Base-by-base conservation (phyloP, 2,329 filamentous ascomycete genomes). In the Grosmannia serpens region DNA sequence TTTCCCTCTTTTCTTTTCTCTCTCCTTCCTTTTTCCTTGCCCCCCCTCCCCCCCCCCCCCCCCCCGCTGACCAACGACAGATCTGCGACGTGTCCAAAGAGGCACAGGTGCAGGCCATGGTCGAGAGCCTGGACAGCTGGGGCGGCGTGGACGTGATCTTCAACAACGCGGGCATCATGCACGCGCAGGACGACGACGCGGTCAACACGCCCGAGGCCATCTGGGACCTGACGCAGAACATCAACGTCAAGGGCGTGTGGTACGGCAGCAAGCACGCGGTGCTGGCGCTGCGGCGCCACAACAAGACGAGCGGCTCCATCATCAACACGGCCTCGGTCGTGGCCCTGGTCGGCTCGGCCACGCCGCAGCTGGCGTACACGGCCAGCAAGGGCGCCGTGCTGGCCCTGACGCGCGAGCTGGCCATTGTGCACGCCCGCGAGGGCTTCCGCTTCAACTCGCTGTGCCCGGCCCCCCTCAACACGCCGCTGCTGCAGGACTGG, bases 181-280 rank as follows among this genome's bases (percentile, higher is more conserved):
- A 96, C 75, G 85, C 84, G 53, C 79, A 87, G 59, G 87, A 91
- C 71, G 85, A 82, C 68, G 86, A 90, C 71, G 90, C 91, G 54
- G 77, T 95, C 70, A 82, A 87, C 70, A 96, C 91, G 1, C 85
- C 89, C 55, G 90, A 96, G 76, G 85, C 83, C 67, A 91, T 96
- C 76, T 96, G 91, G 91, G 90, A 96, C 68, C 76, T 95, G 64
- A 96, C 91, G 5, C 90, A 95, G 62, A 85, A 84, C 70, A 95
- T 96, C 78, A 96, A 96, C 73, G 91, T 96, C 72, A 96, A 96
- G 82, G 91, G 91, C 50, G 91, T 96, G n/a, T 96, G 91, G 91
- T 96, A 84, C 71, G 91, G 91, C 61, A 87, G 85, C 81, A 96
- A 96, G 80, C 89, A 96, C 71, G 90, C 91, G 8, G 85, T 96